These are phyloP conservation scores for Arthrobotrys pseudoclavata DNA, from an alignment of 2,329 filamentous ascomycete species.

Conservation along the genomic window DNA sequence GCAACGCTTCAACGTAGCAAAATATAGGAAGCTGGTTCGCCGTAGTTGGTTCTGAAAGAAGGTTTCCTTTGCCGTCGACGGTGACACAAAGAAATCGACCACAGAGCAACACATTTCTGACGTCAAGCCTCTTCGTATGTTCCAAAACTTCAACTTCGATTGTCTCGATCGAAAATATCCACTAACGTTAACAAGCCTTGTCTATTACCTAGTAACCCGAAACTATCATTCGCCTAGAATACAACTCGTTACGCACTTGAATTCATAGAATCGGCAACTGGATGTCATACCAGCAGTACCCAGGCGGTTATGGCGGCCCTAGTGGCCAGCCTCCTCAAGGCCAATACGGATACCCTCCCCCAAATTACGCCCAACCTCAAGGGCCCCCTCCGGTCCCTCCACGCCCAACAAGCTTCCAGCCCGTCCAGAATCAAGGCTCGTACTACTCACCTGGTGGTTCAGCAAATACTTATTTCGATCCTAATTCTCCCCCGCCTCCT, in stretches of 20 bases:
- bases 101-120: constrained; percentile 36
- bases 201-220: not conserved
- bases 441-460: constrained; percentile 29
- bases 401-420: constrained; percentile 29
- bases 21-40: not conserved
- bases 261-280: constrained; percentile 6
- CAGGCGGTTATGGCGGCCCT: constrained; percentile 34
- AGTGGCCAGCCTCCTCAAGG: constrained; percentile 35
- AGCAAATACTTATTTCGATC: constrained; percentile 31
- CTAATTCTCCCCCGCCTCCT: constrained; percentile 22
- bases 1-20: not conserved
- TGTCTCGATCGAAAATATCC: not conserved
- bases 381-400: constrained; percentile 36
- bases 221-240: not conserved
- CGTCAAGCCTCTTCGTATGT: constrained; percentile 19
- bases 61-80: constrained; percentile 10
- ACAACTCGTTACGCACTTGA: not conserved
- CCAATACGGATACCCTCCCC: constrained; percentile 36
- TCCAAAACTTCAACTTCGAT: not conserved
- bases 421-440: constrained; percentile 19
- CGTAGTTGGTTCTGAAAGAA: constrained; percentile 8
- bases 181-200: not conserved
- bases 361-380: constrained; percentile 35
- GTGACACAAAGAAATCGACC: constrained; percentile 36
- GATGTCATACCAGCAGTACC: constrained; percentile 54